These are phyloP conservation scores for Cystoderma amianthinum DNA, from an alignment of 768 basidiomycete species.

Conservation along the genomic window DNA sequence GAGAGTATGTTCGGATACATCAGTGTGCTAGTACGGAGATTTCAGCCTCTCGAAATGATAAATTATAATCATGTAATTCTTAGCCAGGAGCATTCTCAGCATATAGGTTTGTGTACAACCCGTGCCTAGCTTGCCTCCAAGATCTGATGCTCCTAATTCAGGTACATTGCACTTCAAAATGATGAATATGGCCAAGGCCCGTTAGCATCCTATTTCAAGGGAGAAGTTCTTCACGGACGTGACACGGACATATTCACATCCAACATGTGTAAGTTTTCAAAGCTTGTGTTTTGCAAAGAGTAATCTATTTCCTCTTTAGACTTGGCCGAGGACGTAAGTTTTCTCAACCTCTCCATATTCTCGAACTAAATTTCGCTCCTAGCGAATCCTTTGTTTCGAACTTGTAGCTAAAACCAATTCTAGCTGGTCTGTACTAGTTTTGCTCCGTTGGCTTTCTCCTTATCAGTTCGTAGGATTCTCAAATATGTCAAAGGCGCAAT, in stretches of 20 bases:
- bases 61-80: not conserved
- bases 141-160: conserved; percentile 11
- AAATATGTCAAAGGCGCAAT: conserved; percentile 94
- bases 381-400: conserved; percentile 83
- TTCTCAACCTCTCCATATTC: not conserved
- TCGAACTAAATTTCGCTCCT: conserved; percentile 7
- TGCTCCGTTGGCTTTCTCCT: conserved; percentile 1
- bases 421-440: conserved; percentile 48
- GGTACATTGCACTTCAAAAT: conserved; percentile 87
- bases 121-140: not conserved
- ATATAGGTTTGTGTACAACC: conserved; percentile 49
- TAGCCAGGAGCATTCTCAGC: conserved; percentile 94
- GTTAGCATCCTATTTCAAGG: conserved; percentile 94
- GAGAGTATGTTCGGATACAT: conserved; percentile 95
- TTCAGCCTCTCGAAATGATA: conserved; percentile 1
- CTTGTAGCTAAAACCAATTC: conserved; percentile 71
- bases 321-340: conserved; percentile 81
- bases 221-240: conserved; percentile 77
- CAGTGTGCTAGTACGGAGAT: conserved; percentile 70
- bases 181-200: conserved; percentile 78
- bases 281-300: too few relatives aligned
- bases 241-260: conserved; percentile 93
- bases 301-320: too few relatives aligned
- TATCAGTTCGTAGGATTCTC: conserved; percentile 61
- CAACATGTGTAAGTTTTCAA: conserved; percentile 86